These are phyloP conservation scores for Cyberlindnera mississippiensis DNA, from an alignment of 805 yeast genomes.

Conservation along the genomic window DNA sequence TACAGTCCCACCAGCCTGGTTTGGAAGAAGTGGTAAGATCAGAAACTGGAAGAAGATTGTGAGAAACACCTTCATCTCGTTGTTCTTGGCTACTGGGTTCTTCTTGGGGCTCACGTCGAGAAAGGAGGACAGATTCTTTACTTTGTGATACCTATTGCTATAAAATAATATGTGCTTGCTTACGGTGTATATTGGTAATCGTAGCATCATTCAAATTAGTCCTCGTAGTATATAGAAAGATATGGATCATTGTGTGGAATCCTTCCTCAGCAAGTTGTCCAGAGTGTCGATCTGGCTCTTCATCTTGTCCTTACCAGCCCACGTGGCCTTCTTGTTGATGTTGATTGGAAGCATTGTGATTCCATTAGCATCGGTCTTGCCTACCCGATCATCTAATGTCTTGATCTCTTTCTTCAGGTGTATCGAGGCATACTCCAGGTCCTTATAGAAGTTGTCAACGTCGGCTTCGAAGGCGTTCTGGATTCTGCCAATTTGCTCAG, in stretches of 20 bases:
- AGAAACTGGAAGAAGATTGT: conserved; percentile 17
- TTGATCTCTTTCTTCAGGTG: conserved; percentile 63
- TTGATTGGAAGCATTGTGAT: conserved; percentile 61
- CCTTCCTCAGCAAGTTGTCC: conserved; percentile 25
- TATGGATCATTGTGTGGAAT: neutral
- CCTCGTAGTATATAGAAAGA: neutral
- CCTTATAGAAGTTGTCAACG: conserved; percentile 45
- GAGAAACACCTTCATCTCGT: conserved; percentile 9
- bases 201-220: neutral
- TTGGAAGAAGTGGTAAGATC: conserved; percentile 35
- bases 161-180: too few relatives aligned
- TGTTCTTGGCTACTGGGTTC: conserved; percentile 16
- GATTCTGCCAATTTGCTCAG: conserved; percentile 23
- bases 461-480: conserved; percentile 41
- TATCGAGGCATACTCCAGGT: conserved; percentile 55
- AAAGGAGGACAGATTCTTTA: conserved; percentile 10
- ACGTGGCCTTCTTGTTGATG: conserved; percentile 67
- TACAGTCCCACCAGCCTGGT: conserved; percentile 32
- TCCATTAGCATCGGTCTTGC: conserved; percentile 41
- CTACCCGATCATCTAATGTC: conserved; percentile 55
- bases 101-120: conserved; percentile 14
- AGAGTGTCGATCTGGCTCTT: conserved; percentile 40
- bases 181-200: neutral
- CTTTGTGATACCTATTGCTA: neutral
- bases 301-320: conserved; percentile 58